Percentiles rank a stretch among this genome's conserved stretches.
These are phyloP conservation scores for Meyerozyma sp. DNA, from an alignment of 1,139 yeast species.

Conservation along the genomic window DNA sequence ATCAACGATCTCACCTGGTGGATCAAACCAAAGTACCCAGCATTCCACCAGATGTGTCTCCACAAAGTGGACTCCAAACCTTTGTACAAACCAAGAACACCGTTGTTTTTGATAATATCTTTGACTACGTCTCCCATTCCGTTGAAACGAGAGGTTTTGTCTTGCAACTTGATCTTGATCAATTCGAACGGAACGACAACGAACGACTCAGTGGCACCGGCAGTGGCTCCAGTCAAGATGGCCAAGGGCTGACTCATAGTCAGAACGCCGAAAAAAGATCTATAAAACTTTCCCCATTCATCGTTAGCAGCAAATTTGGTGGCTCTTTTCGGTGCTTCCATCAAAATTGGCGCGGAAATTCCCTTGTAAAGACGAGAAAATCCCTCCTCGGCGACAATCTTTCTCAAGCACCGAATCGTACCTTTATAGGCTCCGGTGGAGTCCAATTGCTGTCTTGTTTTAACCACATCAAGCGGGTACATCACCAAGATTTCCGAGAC, in stretches of 20 bases:
- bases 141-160: conserved; percentile 71
- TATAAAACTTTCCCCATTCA: conserved; percentile 89
- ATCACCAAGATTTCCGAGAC: conserved; percentile 93
- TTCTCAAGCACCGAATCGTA: conserved; percentile 74
- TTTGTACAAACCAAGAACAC: conserved; percentile 79
- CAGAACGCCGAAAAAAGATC: conserved; percentile 60
- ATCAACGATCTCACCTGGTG: conserved; percentile 76
- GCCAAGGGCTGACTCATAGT: conserved; percentile 80
- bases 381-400: conserved; percentile 86
- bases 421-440: conserved; percentile 69
- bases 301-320: conserved; percentile 98
- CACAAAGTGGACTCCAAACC: conserved; percentile 96
- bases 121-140: conserved; percentile 83
- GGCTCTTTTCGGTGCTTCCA: conserved; percentile 99
- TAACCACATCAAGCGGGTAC: conserved; percentile 98
- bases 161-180: conserved; percentile 84
- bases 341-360: conserved; percentile 88
- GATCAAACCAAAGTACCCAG: conserved; percentile 95
- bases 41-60: conserved; percentile 97
- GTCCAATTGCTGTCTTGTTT: conserved; percentile 92
- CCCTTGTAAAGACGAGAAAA: conserved; percentile 82
- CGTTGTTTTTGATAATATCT: conserved; percentile 68
- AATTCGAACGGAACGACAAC: conserved; percentile 97
- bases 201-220: conserved; percentile 95
- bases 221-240: conserved; percentile 92